Conservation (phyloP, 768 basidiomycete genomes). For the Dioszegia crocea region DNA sequence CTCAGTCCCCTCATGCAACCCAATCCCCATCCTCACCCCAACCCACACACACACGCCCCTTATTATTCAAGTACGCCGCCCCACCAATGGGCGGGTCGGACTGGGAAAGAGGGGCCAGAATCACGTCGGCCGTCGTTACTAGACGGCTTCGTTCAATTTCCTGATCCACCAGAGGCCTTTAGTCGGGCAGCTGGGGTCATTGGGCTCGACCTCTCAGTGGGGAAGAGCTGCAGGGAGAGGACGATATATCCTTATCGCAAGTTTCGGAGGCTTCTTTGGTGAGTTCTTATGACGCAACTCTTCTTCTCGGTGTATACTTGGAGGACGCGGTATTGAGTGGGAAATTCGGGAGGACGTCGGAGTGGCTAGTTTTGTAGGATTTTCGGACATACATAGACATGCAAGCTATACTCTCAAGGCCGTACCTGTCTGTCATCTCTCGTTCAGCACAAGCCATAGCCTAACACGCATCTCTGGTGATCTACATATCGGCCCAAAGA, state of each 20-base stretch:
- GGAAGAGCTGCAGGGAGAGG: slow-evolving; percentile 7
- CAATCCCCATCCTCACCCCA: not conserved
- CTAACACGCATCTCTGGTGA: too few species aligned
- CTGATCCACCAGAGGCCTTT: slow-evolving; percentile 8
- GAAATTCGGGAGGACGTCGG: too few species aligned
- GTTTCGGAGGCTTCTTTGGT: not conserved
- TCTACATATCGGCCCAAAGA: too few species aligned
- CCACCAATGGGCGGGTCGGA: slow-evolving; percentile 11
- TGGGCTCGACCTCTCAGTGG: not conserved
- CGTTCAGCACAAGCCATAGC: too few species aligned
- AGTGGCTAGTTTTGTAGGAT: too few species aligned
- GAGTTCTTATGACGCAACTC: too few species aligned
- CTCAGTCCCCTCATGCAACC: not conserved
- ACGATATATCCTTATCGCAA: not conserved
- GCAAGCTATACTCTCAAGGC: too few species aligned
- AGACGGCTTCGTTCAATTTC: slow-evolving; percentile 3
- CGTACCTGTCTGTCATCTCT: too few species aligned
- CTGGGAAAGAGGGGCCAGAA: slow-evolving; percentile 14
- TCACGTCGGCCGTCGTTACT: not conserved
- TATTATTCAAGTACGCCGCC: slow-evolving; percentile 13
- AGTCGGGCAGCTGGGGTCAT: slow-evolving; percentile 7
- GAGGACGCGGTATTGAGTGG: too few species aligned
- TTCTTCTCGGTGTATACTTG: too few species aligned
- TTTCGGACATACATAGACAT: too few species aligned
- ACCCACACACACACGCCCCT: not conserved